These are phyloP conservation scores for Boletellus emodensis DNA, from an alignment of 768 basidiomycete species.

Conservation along the genomic window DNA sequence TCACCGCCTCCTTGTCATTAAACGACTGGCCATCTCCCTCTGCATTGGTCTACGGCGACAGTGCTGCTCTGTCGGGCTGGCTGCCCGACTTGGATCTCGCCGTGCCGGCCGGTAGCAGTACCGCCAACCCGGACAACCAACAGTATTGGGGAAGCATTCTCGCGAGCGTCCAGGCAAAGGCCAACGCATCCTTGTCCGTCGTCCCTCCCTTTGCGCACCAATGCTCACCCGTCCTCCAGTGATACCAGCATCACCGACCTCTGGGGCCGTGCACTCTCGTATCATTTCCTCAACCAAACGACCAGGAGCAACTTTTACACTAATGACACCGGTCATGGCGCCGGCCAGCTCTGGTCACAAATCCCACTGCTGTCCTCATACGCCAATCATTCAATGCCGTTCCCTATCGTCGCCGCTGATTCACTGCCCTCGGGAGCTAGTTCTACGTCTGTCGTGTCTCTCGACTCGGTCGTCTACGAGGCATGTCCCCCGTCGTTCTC, in stretches of 20 bases:
- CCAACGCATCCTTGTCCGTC: slow-evolving; percentile 49
- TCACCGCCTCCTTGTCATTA: slow-evolving; percentile 57
- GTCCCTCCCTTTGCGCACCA: neutral
- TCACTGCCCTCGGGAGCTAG: slow-evolving; percentile 47
- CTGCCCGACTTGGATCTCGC: slow-evolving; percentile 52
- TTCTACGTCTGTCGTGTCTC: slow-evolving; percentile 35
- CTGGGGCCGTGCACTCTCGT: slow-evolving; percentile 61
- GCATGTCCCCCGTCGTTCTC: slow-evolving; percentile 32
- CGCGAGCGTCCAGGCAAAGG: slow-evolving; percentile 54
- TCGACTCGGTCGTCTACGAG: slow-evolving; percentile 54
- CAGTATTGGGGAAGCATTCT: slow-evolving; percentile 52
- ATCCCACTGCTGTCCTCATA: slow-evolving; percentile 51
- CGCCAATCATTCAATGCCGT: slow-evolving; percentile 48
- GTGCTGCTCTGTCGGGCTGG: slow-evolving; percentile 47
- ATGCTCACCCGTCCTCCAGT: slow-evolving; percentile 28
- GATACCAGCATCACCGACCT: slow-evolving; percentile 64
- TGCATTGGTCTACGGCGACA: slow-evolving; percentile 59
- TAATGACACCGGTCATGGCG: slow-evolving; percentile 58
- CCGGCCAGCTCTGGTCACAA: slow-evolving; percentile 67
- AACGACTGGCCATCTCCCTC: slow-evolving; percentile 59
- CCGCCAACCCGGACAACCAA: slow-evolving; percentile 45
- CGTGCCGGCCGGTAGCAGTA: slow-evolving; percentile 48
- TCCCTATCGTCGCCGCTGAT: slow-evolving; percentile 63
- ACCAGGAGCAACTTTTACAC: slow-evolving; percentile 55
- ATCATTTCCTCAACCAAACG: slow-evolving; percentile 72